Conservation (phyloP, 441 rosid genomes). For the Pelargonium australe region DNA sequence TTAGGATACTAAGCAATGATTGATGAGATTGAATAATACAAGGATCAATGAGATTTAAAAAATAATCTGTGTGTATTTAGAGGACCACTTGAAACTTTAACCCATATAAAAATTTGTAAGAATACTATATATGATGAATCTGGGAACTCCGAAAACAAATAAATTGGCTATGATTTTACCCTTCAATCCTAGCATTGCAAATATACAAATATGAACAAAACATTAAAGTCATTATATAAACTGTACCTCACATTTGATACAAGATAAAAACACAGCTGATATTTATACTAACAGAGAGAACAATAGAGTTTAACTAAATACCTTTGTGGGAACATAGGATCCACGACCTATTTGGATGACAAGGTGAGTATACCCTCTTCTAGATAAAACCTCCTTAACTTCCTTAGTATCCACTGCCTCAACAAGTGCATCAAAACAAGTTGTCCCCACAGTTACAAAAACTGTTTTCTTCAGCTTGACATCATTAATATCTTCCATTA, state of each 20-base stretch:
- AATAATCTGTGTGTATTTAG: no score
- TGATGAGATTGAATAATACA: no score
- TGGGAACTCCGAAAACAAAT: not conserved
- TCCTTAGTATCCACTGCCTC: slow-evolving; percentile 44
- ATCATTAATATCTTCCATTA: slow-evolving; percentile 30
- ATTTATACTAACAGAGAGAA: not conserved
- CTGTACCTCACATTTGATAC: not conserved
- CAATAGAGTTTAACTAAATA: slow-evolving; percentile 13
- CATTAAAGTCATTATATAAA: not conserved
- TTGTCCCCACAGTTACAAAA: slow-evolving; percentile 87
- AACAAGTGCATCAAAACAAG: slow-evolving; percentile 73
- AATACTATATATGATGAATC: not conserved
- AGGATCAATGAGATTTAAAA: no score
- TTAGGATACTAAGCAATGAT: no score
- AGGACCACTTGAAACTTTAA: no score
- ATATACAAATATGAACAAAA: not conserved
- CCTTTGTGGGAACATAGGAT: slow-evolving; percentile 53
- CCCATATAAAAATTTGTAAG: no score
- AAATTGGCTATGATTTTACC: not conserved
- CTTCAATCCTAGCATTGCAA: not conserved
- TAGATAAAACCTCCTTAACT: slow-evolving; percentile 44
- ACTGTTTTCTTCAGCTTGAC: slow-evolving; percentile 36
- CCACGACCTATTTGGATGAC: slow-evolving; percentile 87
- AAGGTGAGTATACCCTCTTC: slow-evolving; percentile 68
- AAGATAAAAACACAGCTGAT: no score